These are phyloP conservation scores for Wickerhamiella pararugosa DNA, from an alignment of 1,139 yeast species.

Conservation along the genomic window DNA sequence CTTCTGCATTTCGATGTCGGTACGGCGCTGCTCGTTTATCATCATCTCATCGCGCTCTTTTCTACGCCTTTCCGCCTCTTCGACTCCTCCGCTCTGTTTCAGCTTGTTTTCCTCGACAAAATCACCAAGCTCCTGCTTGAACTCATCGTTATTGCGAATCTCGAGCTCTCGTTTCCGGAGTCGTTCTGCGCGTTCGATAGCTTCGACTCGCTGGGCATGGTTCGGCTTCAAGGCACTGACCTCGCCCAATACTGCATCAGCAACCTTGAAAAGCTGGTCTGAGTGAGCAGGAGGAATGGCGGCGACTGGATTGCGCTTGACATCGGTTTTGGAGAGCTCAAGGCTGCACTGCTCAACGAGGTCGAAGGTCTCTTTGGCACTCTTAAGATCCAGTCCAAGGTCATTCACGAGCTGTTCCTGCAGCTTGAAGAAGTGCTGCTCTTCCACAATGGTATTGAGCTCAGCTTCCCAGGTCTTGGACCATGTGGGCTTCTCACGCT, in stretches of 20 bases:
- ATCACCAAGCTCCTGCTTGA: constrained; percentile 75
- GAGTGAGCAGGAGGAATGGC: constrained; percentile 19
- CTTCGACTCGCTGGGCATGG: constrained; percentile 72
- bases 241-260: constrained; percentile 68
- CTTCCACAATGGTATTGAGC: constrained; percentile 79
- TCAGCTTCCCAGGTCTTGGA: constrained; percentile 87
- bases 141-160: constrained; percentile 40
- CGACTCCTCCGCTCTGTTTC: constrained; percentile 77
- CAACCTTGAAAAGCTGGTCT: constrained; percentile 31
- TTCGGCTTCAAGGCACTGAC: constrained; percentile 70
- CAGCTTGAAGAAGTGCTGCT: constrained; percentile 77
- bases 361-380: constrained; percentile 67
- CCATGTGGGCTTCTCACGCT: constrained; percentile 69
- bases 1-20: constrained; percentile 19
- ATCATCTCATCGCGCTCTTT: constrained; percentile 40
- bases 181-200: constrained; percentile 76
- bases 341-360: constrained; percentile 70
- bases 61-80: constrained; percentile 63
- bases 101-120: constrained; percentile 66
- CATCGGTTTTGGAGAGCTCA: constrained; percentile 37
- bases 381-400: constrained; percentile 62
- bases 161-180: constrained; percentile 59
- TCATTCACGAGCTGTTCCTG: constrained; percentile 80
- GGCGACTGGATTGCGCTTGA: constrained; percentile 11
- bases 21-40: constrained; percentile 21